Base-by-base conservation (phyloP, 176 grass and related monocot genomes). In the Pontederia crassipes region DNA sequence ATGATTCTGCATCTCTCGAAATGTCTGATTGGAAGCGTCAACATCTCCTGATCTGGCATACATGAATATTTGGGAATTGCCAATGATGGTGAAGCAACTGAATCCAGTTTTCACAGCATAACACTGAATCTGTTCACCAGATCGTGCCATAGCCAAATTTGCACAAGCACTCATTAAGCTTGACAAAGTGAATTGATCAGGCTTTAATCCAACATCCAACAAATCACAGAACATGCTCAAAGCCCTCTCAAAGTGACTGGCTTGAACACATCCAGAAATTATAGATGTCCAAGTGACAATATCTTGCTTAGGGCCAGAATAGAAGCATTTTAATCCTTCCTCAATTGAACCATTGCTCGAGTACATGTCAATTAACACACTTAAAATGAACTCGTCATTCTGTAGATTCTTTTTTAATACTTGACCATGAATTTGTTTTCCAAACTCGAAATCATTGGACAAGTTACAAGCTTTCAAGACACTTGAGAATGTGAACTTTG, bases 51-150 rank as follows among this genome's bases (percentile, higher is more conserved):
- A 83, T 11, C 84, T 92, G 66, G 88, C 80, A 79, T 83, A 87
- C 88, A 92, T 87, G 62, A 77, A 81, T 52, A 92, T 83, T 56
- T 77, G 81, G 32, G 88, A 87, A 62, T 92, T 92, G 17, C 84
- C 84, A 49, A 78, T 73, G 48, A 69, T 57, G 64, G 72, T 80
- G 67, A 87, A 81, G 17, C 66, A 60, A 28, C 61, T 61, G 59
- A 87, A 81, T 62, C 88, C 83, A 58, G 61, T 77, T 61, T 84
- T 92, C 16, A 50, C 67, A 8, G 83, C 74, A 61, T 77, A 75
- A 67, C 80, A 78, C 55, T 88, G 84, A 46, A 93, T 84, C 59
- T 93, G 89, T 64, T 76, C 67, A 10, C 84, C 77, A 9, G 67
- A 73, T 63, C 80, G 78, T 48, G 71, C 74, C 75, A 88, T 12